Evolutionary conservation across 805 yeast genomes (phyloP), one percentile per base, ranked within the genome.

Genomic region (Candida chilensis): DNA sequence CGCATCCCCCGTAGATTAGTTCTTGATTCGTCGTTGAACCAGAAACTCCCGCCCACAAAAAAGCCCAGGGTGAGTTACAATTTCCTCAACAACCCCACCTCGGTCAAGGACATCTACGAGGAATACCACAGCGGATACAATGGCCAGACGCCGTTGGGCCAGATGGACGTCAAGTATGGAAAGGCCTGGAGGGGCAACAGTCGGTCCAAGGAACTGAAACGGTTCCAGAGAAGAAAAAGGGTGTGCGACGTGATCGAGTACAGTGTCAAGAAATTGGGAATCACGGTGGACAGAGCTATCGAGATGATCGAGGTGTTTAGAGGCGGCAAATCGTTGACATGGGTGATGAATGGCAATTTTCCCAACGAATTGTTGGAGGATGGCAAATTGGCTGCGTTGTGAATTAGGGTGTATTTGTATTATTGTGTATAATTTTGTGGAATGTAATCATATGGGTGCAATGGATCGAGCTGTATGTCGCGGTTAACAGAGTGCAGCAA

Each of bases 171-270:
- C 17, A 49, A 58, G 30, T 60, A 52, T 38, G 69, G 69, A 14
- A 62, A 62, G 36, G 57, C 56, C 31, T 62, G 69, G 69, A 44
- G 69, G 30, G 69, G 69, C 16, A 67, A 62, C 39, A 57, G 64
- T 5, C 43, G 69, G 22, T 57, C 65, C 11, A 62, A 62, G 38
- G 67, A 62, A 34, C 51, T 60, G 13, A 62, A 62, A 42, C 43
- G 69, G 34, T 62, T 41, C 39, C 69, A 62, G 37, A 47, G 69
- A 37, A 41, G 69, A 24, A 62, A 60, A 36, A 56, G 61, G 40
- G 45, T 62, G 29, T 60, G 64, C 33, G 67, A 62, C 35, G 64
- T 67, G 13, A 59, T 62, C 17, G 58, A 57, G 20, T 40, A 60
- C 18, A 67, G 69, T 1, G 54, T 56, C 51, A 41, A 41, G 13